Conservation (phyloP, 2,329 filamentous ascomycete genomes). For the Chalaropsis thielavioides region DNA sequence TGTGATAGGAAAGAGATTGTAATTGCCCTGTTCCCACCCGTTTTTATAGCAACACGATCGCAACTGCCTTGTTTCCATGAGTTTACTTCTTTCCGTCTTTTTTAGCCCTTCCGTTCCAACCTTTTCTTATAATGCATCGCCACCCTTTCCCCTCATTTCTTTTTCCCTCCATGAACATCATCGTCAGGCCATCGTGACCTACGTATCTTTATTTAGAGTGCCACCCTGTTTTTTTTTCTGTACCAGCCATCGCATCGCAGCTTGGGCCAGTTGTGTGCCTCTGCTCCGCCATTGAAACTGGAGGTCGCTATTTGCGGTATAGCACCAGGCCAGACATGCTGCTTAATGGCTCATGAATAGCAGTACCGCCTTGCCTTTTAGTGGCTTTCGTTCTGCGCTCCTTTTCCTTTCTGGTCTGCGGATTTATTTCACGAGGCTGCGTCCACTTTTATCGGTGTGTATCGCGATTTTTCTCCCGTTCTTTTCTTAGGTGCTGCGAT, state of each 20-base stretch:
- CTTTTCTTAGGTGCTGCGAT: background rate
- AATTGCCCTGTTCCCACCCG: background rate
- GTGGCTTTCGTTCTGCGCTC: background rate
- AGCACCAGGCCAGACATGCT: background rate
- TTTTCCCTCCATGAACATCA: background rate
- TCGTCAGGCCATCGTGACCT: background rate
- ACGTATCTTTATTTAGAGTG: background rate
- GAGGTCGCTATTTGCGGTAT: background rate
- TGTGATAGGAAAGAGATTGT: background rate
- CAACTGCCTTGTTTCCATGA: background rate
- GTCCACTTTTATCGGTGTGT: background rate
- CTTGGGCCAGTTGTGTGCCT: background rate
- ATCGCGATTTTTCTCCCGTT: background rate
- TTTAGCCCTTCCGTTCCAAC: too few relatives aligned
- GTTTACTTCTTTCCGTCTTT: too few relatives aligned
- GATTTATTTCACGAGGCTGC: slow-evolving; percentile 2
- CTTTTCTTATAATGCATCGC: too few relatives aligned
- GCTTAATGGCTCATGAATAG: background rate
- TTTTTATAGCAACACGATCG: too few relatives aligned
- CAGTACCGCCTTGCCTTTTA: background rate
- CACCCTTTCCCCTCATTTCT: background rate
- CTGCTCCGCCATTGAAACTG: background rate
- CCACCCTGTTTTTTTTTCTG: background rate
- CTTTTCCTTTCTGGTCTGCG: background rate
- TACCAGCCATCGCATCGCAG: background rate